phyloP scores from a whole-genome alignment of 495 filamentous ascomycete species.

The Daldinia childiae region DNA sequence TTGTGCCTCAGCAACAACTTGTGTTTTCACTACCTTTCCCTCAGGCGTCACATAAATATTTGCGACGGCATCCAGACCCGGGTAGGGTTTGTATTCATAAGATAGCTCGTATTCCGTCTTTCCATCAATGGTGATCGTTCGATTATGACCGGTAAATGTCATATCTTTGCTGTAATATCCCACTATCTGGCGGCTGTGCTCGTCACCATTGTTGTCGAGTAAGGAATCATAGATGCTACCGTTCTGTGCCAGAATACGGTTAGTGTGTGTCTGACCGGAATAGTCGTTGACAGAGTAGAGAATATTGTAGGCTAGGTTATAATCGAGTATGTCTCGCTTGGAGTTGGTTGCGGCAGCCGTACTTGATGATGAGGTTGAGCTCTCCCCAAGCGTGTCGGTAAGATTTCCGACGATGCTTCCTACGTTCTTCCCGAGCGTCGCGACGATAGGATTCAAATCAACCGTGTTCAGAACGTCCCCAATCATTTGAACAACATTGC shows the following conservation, averaged over 20 bases:
- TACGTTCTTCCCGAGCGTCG: constrained; percentile 59
- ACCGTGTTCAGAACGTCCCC: constrained; percentile 61
- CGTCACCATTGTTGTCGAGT: constrained; percentile 62
- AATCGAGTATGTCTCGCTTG: constrained; percentile 42
- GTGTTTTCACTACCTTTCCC: constrained; percentile 58
- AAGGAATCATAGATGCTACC: constrained; percentile 62
- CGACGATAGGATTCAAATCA: constrained; percentile 67
- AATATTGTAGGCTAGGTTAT: constrained; percentile 54
- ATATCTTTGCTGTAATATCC: constrained; percentile 61
- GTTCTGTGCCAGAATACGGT: constrained; percentile 64
- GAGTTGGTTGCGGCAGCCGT: constrained; percentile 35
- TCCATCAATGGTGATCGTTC: constrained; percentile 56
- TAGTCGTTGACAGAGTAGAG: constrained; percentile 67
- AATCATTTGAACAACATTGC: constrained; percentile 66
- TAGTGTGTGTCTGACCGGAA: constrained; percentile 62
- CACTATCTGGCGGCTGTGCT: constrained; percentile 50
- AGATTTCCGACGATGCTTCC: constrained; percentile 58
- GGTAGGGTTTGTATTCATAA: constrained; percentile 64
- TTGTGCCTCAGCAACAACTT: constrained; percentile 60
- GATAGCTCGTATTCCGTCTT: constrained; percentile 56
- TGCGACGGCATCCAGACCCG: constrained; percentile 57
- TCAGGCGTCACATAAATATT: constrained; percentile 58
- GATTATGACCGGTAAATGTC: constrained; percentile 63
- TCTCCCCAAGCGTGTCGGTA: constrained; percentile 43
- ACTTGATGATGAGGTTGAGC: constrained; percentile 31